Percentiles rank a stretch among this genome's conserved stretches.
These are phyloP conservation scores for Teunomyces cretensis DNA, from an alignment of 805 yeast genomes.

Conservation along the genomic window DNA sequence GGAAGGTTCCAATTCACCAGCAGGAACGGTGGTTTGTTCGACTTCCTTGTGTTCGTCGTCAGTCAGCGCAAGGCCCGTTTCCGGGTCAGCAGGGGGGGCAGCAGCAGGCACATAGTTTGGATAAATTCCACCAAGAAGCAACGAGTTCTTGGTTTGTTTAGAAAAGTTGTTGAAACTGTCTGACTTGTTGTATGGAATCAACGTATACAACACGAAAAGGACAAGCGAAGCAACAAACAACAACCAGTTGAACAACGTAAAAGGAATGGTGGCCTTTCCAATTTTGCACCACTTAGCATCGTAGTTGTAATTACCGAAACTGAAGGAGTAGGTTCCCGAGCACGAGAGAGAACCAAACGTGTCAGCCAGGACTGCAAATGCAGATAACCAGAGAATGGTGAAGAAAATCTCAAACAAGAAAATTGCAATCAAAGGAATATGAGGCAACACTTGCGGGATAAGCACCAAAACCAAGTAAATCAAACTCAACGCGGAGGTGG, in stretches of 20 bases:
- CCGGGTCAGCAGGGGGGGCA: not conserved
- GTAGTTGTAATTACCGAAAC: slow-evolving; percentile 2
- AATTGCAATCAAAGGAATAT: slow-evolving; percentile 11
- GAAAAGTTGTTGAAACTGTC: not conserved
- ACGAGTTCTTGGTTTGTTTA: not conserved
- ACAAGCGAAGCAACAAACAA: slow-evolving; percentile 17
- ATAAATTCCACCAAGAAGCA: slow-evolving; percentile 6
- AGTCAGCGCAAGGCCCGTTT: not conserved
- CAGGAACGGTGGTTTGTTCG: not conserved
- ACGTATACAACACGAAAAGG: slow-evolving; percentile 14
- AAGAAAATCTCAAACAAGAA: slow-evolving; percentile 16
- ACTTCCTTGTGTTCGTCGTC: slow-evolving; percentile 1
- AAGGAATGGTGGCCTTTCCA: slow-evolving; percentile 22
- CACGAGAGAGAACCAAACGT: slow-evolving; percentile 15
- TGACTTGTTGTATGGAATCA: slow-evolving; percentile 14
- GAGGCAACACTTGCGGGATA: slow-evolving; percentile 8
- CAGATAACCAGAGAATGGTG: slow-evolving; percentile 22
- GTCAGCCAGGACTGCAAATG: slow-evolving; percentile 22
- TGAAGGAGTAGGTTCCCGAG: not conserved
- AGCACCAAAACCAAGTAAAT: slow-evolving; percentile 5
- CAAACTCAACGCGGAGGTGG: slow-evolving; percentile 10
- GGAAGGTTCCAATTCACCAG: not conserved
- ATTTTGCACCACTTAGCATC: slow-evolving; percentile 14
- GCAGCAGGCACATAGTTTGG: not conserved
- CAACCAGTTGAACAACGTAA: slow-evolving; percentile 21